Evolutionary conservation across 768 basidiomycete species (phyloP), one percentile per base, ranked within the genome.

Genomic region (Boletus rufocinnamomeus): DNA sequence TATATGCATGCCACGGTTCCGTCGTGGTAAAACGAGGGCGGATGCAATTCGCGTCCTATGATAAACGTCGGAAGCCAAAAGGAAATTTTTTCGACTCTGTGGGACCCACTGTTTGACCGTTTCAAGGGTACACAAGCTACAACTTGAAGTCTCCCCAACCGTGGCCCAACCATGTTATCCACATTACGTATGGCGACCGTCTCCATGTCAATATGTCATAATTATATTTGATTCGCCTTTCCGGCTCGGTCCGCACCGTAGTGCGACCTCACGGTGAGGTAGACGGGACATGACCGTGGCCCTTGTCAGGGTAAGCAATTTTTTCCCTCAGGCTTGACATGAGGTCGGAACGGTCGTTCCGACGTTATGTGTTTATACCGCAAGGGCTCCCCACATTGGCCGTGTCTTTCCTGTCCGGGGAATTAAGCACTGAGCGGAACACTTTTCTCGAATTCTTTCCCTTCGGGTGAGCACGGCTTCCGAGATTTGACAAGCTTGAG

Each of bases 371-470:
- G 6, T 21, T 6, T n/a, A 10, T n/a, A n/a, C 47, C 23, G 9
- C 40, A 40, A 49, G 32, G 40, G 27, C 47, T 50, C 55, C 46
- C 53, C 50, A 40, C 28, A 14, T 27, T 40, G 56, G 61, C 30
- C 27, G 35, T 1, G 34, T 48, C 50, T 52, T 65, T 23, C 63
- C 63, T 59, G 41, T 70, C 70, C 47, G 53, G 68, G 61, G 62
- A 66, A 58, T 65, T 62, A 63, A 55, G 40, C 61, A 55, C 65
- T 46, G 38, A 50, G 47, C 13, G 46, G 45, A 30, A 45, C 34
- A 32, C 28, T 8, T 9, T 27, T 50, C 28, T 27, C 21, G 41
- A 45, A 21, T 45, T 19, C 19, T 49, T 47, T 23, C 35, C 52
- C n/a, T 23, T 61, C 60, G 60, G 56, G 46, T 23, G 55, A 25